These are phyloP conservation scores for Coriolopsis trogii DNA, from an alignment of 1,284 basidiomycete species.

Conservation along the genomic window DNA sequence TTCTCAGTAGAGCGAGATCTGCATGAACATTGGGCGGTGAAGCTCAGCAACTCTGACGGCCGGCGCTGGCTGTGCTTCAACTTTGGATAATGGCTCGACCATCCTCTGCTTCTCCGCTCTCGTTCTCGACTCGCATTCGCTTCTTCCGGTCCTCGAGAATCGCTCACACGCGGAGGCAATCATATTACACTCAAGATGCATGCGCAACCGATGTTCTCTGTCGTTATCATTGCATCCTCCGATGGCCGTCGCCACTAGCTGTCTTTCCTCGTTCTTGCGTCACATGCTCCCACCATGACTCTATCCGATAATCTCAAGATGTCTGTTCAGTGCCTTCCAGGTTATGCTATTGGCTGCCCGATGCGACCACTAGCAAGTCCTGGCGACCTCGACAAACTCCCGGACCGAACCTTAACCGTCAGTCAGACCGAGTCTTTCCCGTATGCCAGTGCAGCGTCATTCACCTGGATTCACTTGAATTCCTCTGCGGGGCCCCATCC, in stretches of 20 bases:
- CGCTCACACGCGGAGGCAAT: too few relatives aligned
- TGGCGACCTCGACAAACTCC: constrained; percentile 11
- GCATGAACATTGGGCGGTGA: too few relatives aligned
- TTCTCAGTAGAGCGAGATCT: too few relatives aligned
- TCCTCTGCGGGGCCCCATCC: constrained; percentile 9
- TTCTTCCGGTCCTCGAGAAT: too few relatives aligned
- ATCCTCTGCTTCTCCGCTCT: too few relatives aligned
- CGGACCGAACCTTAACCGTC: constrained; percentile 35
- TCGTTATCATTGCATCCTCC: neutral
- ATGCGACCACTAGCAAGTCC: constrained; percentile 2
- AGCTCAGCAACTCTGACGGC: too few relatives aligned
- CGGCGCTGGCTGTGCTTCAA: too few relatives aligned
- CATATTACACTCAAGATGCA: neutral
- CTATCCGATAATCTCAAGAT: constrained; percentile 20
- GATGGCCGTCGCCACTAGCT: neutral
- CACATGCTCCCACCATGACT: constrained; percentile 11
- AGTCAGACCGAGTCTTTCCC: constrained; percentile 32
- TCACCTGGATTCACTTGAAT: constrained; percentile 18
- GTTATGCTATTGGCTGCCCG: constrained; percentile 10
- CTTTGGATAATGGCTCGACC: too few relatives aligned
- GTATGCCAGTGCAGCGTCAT: constrained; percentile 18
- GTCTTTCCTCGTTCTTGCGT: constrained; percentile 1
- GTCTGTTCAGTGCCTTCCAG: too few relatives aligned
- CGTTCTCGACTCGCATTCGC: too few relatives aligned
- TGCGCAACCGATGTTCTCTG: neutral